Percentiles rank a stretch among this genome's conserved stretches.
These are phyloP conservation scores for Penicillium brevicompactum DNA, from an alignment of 2,329 filamentous ascomycete species.

Conservation along the genomic window DNA sequence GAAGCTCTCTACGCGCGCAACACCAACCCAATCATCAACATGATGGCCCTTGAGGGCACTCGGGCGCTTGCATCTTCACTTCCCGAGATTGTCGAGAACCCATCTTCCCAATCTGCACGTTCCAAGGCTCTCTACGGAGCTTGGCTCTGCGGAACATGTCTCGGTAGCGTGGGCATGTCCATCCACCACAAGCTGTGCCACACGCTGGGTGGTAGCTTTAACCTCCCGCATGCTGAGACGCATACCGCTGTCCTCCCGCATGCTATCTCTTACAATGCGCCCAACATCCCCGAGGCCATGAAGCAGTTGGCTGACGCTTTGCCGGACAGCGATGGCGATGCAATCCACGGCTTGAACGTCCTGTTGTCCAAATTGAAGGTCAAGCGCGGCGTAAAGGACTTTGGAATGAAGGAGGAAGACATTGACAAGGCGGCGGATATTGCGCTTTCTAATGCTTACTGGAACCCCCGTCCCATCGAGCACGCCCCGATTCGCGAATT, in stretches of 20 bases:
- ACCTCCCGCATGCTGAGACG: conserved; percentile 66
- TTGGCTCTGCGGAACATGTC: conserved; percentile 64
- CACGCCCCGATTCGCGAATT: conserved; percentile 56
- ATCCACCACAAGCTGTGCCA: conserved; percentile 71
- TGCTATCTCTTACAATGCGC: conserved; percentile 64
- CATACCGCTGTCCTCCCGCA: conserved; percentile 66
- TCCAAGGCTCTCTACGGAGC: conserved; percentile 62
- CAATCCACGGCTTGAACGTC: conserved; percentile 59
- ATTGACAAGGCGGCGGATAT: conserved; percentile 63
- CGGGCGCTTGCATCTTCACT: conserved; percentile 56
- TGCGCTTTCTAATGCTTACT: conserved; percentile 60
- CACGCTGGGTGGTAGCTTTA: conserved; percentile 64
- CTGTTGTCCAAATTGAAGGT: conserved; percentile 58
- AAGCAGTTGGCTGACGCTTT: conserved; percentile 55
- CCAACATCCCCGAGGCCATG: conserved; percentile 56
- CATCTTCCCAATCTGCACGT: conserved; percentile 50
- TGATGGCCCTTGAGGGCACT: conserved; percentile 62
- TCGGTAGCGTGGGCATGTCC: conserved; percentile 63
- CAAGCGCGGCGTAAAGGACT: conserved; percentile 55
- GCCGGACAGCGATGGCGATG: conserved; percentile 61
- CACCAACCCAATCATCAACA: conserved; percentile 61
- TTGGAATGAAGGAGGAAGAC: conserved; percentile 62
- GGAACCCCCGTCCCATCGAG: conserved; percentile 61
- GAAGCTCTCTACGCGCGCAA: conserved; percentile 66
- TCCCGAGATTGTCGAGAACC: conserved; percentile 54